phyloP scores from a whole-genome alignment of 352 stramenopile genomes.

The Plasmopara halstedii region DNA sequence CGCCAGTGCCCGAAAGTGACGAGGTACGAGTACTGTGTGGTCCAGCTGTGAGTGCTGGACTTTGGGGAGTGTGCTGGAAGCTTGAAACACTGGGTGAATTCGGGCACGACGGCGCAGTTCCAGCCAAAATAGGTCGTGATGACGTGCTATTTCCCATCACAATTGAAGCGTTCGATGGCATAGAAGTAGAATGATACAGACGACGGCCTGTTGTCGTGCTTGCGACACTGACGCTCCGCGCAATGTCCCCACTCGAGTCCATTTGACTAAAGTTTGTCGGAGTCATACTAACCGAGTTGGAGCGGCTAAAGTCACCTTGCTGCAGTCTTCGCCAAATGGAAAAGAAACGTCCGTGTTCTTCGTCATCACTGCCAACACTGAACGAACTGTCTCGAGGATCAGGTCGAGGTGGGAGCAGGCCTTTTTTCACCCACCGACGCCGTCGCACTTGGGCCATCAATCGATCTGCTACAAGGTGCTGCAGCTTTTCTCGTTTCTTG shows the following conservation, averaged over 20 bases:
- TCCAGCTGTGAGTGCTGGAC: constrained; percentile 19
- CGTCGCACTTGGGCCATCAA: constrained; percentile 80
- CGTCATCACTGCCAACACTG: constrained; percentile 53
- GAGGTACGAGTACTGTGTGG: constrained; percentile 16
- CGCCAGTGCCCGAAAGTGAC: constrained; percentile 17
- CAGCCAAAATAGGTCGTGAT: constrained; percentile 28
- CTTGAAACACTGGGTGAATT: constrained; percentile 52
- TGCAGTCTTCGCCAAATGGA: constrained; percentile 70
- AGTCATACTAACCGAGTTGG: constrained; percentile 56
- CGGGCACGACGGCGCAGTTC: constrained; percentile 45
- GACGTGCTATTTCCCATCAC: constrained; percentile 30
- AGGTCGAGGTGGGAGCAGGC: constrained; percentile 19
- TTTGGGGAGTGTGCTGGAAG: constrained; percentile 45
- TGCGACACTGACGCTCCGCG: constrained; percentile 14
- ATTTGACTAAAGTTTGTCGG: constrained; percentile 31
- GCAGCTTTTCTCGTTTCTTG: constrained; percentile 73
- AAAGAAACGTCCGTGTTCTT: constrained; percentile 52
- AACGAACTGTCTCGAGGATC: constrained; percentile 43
- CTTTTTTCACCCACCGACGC: constrained; percentile 74
- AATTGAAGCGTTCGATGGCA: constrained; percentile 28
- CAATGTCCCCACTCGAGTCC: constrained; percentile 20
- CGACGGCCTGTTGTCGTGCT: constrained; percentile 15
- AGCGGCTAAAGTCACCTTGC: constrained; percentile 53
- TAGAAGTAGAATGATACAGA: constrained; percentile 23
- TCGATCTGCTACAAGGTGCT: constrained; percentile 79